A percentile compares a stretch with the other conserved stretches of the same genome.
Conservation (phyloP, 2,329 filamentous ascomycete species). For the Cylindrodendrum hubeiense region DNA sequence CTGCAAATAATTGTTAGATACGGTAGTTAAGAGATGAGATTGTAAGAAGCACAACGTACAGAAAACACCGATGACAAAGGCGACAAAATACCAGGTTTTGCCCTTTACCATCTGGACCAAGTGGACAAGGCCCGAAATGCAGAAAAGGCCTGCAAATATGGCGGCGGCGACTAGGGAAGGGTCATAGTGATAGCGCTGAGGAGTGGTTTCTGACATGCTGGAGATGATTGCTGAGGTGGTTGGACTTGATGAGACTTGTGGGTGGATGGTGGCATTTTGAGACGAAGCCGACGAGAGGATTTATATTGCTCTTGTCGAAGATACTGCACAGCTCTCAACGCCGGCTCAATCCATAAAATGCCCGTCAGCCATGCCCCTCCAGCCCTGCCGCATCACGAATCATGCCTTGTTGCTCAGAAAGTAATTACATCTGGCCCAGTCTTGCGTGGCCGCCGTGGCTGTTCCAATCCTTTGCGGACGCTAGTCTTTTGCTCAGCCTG, state of each 20-base stretch:
- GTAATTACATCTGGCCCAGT: neutral
- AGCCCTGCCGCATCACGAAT: neutral
- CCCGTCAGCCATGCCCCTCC: neutral
- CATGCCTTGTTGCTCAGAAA: neutral
- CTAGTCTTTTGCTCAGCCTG: no score
- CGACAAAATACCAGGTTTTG: constrained; percentile 7
- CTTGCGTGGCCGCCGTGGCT: neutral
- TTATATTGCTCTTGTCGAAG: neutral
- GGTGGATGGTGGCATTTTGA: neutral
- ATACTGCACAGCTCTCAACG: neutral
- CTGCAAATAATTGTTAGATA: constrained; percentile 8
- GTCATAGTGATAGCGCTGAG: constrained; percentile 16
- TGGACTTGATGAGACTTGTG: neutral
- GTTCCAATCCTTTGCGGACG: no score
- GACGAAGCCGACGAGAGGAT: neutral
- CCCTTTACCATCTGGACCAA: constrained; percentile 1
- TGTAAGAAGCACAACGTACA: neutral
- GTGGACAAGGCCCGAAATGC: constrained; percentile 5
- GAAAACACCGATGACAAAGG: constrained; percentile 13
- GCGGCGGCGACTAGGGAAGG: constrained; percentile 10
- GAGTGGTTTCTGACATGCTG: neutral
- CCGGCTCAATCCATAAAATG: neutral
- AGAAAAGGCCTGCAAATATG: constrained; percentile 1
- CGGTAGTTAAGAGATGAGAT: neutral
- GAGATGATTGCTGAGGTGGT: neutral